Base-by-base conservation (phyloP, 495 filamentous ascomycete species). In the Lepidopterella palustris region DNA sequence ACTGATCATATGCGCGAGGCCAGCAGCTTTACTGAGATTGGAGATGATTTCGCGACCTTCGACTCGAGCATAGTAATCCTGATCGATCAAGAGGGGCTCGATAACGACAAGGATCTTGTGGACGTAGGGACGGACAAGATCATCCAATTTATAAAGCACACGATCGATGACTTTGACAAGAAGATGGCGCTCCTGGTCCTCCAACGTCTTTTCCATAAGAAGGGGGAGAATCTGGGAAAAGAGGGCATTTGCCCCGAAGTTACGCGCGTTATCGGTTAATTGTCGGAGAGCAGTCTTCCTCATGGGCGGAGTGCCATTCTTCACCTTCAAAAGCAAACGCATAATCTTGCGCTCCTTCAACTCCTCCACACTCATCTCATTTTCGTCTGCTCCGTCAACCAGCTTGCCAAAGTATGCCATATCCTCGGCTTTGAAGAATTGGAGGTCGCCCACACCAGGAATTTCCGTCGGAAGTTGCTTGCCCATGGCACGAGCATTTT, bases 101-200 rank as follows among this genome's bases (percentile, higher is more conserved):
- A 99, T 99, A 73, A 99, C 95, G 59, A 99, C 95, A 55, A 99
- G 79, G 64, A 99, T 97, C 76, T 97, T 97, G 74, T 99, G 95
- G 10, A 96, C 92, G 62, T 89, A 97, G 20, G 95, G 95, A 42
- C 95, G 88, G 49, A 97, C 93, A 62, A 97, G 82, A 68, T 97
- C 93, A 70, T 97, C 95, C 20, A 99, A 81, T 77, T 99, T 99
- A 80, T 97, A 99, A 25, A 99, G 83, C 56, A 97, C 89, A 72
- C 95, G 89, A 68, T 97, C 95, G 72, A 99, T 97, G 69, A 99
- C 95, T 77, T 99, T 99, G 73, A 97, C 95, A 35, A 99, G 83
- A 71, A 99, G 73, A 80, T 99, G 95, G 63, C 95, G 91, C 74
- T 99, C 95, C 73, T 99, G 95, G 63, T 99, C 95, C 71, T 99